A percentile compares a stretch with the other conserved stretches of the same genome.
phyloP scores from a whole-genome alignment of 2,329 filamentous ascomycete genomes.

The Plenodomus tracheiphilus region DNA sequence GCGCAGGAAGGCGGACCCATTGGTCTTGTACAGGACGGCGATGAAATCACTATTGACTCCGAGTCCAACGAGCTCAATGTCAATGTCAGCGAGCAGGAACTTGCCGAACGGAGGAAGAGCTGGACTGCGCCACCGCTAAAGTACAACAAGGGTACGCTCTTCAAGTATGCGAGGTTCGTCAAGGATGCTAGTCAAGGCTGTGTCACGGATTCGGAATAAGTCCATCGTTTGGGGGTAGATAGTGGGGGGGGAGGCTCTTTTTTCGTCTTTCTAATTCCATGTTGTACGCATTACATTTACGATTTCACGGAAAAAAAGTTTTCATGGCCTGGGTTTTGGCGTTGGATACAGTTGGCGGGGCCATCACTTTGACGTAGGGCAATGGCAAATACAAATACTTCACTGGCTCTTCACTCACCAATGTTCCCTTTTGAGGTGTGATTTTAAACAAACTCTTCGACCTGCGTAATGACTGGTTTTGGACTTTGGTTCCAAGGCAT shows the following conservation, averaged over 20 bases:
- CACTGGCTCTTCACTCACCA: too few relatives aligned
- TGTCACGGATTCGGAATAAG: slow-evolving; percentile 56
- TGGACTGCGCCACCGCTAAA: slow-evolving; percentile 60
- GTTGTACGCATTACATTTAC: slow-evolving; percentile 9
- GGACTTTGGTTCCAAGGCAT: too few relatives aligned
- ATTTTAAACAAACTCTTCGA: too few relatives aligned
- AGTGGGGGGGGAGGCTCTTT: too few relatives aligned
- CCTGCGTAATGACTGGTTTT: too few relatives aligned
- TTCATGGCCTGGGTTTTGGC: too few relatives aligned
- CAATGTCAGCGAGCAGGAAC: slow-evolving; percentile 66
- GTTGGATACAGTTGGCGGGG: too few relatives aligned
- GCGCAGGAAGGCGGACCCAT: slow-evolving; percentile 85
- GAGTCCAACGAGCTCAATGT: slow-evolving; percentile 70
- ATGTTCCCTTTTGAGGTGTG: too few relatives aligned
- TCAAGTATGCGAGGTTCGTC: slow-evolving; percentile 61
- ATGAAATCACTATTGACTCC: slow-evolving; percentile 80
- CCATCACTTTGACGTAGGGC: too few relatives aligned
- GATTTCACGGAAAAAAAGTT: slow-evolving; percentile 7
- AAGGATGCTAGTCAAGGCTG: slow-evolving; percentile 62
- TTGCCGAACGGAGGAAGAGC: slow-evolving; percentile 54
- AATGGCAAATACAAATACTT: too few relatives aligned
- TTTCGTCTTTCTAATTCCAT: not conserved
- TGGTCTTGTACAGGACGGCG: slow-evolving; percentile 78
- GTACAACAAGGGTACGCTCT: slow-evolving; percentile 62
- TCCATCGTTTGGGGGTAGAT: too few relatives aligned